Base-by-base conservation (phyloP, 139 green algal genomes). In the Zygnema cylindricum region DNA sequence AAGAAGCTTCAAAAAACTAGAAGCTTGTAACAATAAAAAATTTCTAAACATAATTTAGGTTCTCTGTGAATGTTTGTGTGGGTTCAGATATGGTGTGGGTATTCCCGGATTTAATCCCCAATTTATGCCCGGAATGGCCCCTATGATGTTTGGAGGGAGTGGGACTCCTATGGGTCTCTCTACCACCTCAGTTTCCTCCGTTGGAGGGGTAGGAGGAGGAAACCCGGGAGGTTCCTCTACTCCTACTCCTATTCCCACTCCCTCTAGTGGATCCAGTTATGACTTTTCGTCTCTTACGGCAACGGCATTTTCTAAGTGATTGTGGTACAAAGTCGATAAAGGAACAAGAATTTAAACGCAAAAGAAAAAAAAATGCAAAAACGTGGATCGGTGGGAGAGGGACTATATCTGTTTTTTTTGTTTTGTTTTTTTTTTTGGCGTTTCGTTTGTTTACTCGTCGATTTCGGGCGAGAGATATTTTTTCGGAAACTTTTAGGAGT, bases 221-320 rank as follows among this genome's bases (percentile, higher is more conserved):
- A n/a, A n/a, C n/a, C n/a, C n/a, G 71, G 36, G 11, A 86, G 41
- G 23, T 63, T 41, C n/a, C 49, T 41, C 25, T 38, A 39, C 36
- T 35, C 16, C 35, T 11, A 39, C 36, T 32, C 78, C 11, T 41
- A 86, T 41, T 69, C 78, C 78, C 30, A 38, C 78, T 63, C 35
- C 78, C 25, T 57, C 41, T 38, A 86, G 23, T 0, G 78, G 78
- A 77, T 39, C 78, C 22, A 86, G 78, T 30, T 86, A 86, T 41
- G 78, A 86, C 78, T 86, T 86, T 2, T 86, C 78, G 23, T 86
- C 78, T 63, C 78, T 86, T 41, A 86, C 78, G 76, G 78, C 78
- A 40, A 69, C 38, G n/a, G 78, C 78, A 2, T 63, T 86, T 76
- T 40, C 41, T 3, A 83, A 83, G 76, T 83, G 71, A 69, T 63